Conservation (phyloP, 2,329 filamentous ascomycete species). For the Fusarium torreyae region DNA sequence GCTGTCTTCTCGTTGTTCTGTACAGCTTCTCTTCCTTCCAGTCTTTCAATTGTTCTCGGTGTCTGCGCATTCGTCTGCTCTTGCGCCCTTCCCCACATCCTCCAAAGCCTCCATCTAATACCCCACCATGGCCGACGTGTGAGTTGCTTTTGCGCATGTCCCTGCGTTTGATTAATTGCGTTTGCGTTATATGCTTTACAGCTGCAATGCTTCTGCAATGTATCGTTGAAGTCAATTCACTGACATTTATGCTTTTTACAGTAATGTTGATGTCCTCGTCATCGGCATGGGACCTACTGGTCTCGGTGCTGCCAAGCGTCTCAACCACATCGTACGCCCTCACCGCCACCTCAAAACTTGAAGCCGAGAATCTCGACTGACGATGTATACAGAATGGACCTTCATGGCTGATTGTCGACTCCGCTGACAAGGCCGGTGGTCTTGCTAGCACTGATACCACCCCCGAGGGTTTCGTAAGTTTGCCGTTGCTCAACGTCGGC, state of each 20-base stretch:
- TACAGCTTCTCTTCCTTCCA: constrained; percentile 47
- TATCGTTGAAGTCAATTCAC: constrained; percentile 13
- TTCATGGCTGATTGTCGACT: constrained; percentile 97
- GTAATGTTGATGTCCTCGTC: constrained; percentile 95
- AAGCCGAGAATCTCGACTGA: constrained; percentile 45
- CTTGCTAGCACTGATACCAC: constrained; percentile 96
- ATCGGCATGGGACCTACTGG: constrained; percentile 98
- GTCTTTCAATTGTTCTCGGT: constrained; percentile 38
- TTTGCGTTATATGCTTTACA: constrained; percentile 8
- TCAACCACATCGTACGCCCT: constrained; percentile 89
- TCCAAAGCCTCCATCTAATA: constrained; percentile 36
- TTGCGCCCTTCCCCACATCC: constrained; percentile 24
- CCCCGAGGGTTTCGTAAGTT: constrained; percentile 94
- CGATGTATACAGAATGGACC: constrained; percentile 77
- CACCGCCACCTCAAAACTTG: constrained; percentile 52
- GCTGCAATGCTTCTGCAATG: constrained; percentile 1
- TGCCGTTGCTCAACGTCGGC: constrained; percentile 25
- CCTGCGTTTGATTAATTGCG: constrained; percentile 19
- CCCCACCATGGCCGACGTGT: constrained; percentile 60
- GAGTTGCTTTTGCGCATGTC: constrained; percentile 47
- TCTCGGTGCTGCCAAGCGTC: constrained; percentile 96
- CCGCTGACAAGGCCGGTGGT: constrained; percentile 92
- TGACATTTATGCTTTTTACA: constrained; percentile 56
- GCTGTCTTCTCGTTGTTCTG: constrained; percentile 43
- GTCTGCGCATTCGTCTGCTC: constrained; percentile 40